A percentile compares a stretch with the other conserved stretches of the same genome.
Evolutionary conservation across 192 early-diverging fungal species (phyloP).

Genomic region (Pilobolus umbonatus): DNA sequence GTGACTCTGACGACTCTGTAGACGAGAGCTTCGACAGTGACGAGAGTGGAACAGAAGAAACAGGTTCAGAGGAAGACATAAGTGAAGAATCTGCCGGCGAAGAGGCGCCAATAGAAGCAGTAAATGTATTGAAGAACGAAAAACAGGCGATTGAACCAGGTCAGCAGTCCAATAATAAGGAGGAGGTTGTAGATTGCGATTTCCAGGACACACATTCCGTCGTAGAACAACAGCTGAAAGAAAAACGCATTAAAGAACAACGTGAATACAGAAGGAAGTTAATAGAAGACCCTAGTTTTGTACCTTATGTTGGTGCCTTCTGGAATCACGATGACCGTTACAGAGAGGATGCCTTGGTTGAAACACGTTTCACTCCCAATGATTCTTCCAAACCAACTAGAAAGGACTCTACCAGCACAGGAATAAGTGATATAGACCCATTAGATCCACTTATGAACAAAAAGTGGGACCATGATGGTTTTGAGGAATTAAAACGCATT

Average conservation of each 20-base stretch:
- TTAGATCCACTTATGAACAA: constrained; percentile 6
- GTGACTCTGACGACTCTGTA: constrained; percentile 6
- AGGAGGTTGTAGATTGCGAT: too few relatives aligned
- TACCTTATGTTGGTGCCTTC: constrained; percentile 52
- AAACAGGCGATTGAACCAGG: background rate
- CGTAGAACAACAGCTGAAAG: too few relatives aligned
- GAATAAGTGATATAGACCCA: constrained; percentile 2
- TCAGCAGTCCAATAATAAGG: background rate
- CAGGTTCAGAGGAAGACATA: background rate
- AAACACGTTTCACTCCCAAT: constrained; percentile 8
- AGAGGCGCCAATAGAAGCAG: background rate
- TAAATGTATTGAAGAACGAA: background rate
- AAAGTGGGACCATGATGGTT: constrained; percentile 49
- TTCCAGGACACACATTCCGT: too few relatives aligned
- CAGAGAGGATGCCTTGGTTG: constrained; percentile 43
- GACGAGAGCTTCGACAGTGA: background rate
- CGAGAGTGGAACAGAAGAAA: background rate
- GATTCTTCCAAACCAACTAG: background rate
- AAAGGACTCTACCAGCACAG: too few relatives aligned
- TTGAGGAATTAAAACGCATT: constrained; percentile 44
- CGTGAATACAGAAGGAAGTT: constrained; percentile 51
- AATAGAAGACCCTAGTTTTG: constrained; percentile 52
- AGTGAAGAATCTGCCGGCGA: background rate
- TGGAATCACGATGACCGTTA: constrained; percentile 58
- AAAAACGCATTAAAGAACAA: constrained; percentile 34